A percentile compares a stretch with the other conserved stretches of the same genome.
These are phyloP conservation scores for Dacryopinax primogenitus DNA, from an alignment of 768 basidiomycete genomes.

Conservation along the genomic window DNA sequence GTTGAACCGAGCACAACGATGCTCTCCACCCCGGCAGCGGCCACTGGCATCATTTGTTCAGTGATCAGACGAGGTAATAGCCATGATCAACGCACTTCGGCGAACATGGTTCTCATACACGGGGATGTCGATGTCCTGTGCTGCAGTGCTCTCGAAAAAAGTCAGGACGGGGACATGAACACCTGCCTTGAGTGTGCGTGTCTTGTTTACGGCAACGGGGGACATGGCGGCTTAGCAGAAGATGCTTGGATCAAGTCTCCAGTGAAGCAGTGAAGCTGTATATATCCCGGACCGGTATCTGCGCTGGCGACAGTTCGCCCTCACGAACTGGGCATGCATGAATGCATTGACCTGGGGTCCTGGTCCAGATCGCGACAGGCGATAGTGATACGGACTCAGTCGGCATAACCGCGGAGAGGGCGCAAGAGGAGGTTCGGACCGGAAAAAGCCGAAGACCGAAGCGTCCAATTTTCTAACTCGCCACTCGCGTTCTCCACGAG, in stretches of 20 bases:
- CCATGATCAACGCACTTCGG: constrained; percentile 12
- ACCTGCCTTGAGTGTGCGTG: constrained; percentile 10
- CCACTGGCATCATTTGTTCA: constrained; percentile 12
- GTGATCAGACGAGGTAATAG: constrained; percentile 9
- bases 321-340: not conserved
- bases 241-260: not conserved
- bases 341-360: too few relatives aligned
- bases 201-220: constrained; percentile 1
- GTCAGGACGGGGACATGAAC: constrained; percentile 23
- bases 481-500: too few relatives aligned
- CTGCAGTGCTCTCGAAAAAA: constrained; percentile 25
- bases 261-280: too few relatives aligned
- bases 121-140: constrained; percentile 26
- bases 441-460: not conserved
- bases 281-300: not conserved
- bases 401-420: not conserved
- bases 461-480: too few relatives aligned
- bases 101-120: constrained; percentile 27
- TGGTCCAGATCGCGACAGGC: too few relatives aligned
- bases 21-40: constrained; percentile 22
- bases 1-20: constrained; percentile 24
- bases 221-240: not conserved
- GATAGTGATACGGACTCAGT: too few relatives aligned
- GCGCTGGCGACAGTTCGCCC: not conserved
- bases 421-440: not conserved